Conservation (phyloP, 345 rosid genomes). For the Camelina sativa region DNA sequence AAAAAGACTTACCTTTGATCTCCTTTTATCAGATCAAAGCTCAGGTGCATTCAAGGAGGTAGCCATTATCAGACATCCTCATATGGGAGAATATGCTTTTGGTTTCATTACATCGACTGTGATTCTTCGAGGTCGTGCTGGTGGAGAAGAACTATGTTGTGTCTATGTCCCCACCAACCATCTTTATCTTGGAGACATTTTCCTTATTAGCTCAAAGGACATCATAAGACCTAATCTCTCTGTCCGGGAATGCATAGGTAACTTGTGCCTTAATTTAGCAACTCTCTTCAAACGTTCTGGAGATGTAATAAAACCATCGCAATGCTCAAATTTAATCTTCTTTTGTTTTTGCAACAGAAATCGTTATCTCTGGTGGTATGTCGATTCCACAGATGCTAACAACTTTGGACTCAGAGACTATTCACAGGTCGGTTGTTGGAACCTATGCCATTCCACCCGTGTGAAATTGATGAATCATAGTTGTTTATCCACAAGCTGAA, state of each 20-base stretch:
- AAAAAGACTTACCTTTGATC: neutral
- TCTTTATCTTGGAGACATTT: conserved; percentile 69
- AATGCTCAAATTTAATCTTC: neutral
- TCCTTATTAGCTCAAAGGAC: conserved; percentile 64
- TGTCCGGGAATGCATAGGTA: conserved; percentile 72
- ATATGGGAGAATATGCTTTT: conserved; percentile 66
- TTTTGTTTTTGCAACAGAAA: conserved; percentile 49
- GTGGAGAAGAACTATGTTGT: conserved; percentile 69
- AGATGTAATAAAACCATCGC: neutral
- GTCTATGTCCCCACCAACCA: conserved; percentile 73
- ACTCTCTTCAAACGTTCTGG: neutral
- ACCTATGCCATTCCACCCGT: conserved; percentile 51
- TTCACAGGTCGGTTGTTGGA: conserved; percentile 41
- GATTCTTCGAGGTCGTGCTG: conserved; percentile 59
- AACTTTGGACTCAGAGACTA: conserved; percentile 49
- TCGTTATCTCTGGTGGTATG: conserved; percentile 74
- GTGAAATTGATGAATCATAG: conserved; percentile 18
- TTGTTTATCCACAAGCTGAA: neutral
- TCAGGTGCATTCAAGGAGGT: conserved; percentile 81
- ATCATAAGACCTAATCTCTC: conserved; percentile 69
- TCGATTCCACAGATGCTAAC: conserved; percentile 66
- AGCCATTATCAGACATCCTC: conserved; percentile 75
- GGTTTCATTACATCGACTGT: conserved; percentile 73
- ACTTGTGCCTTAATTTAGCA: conserved; percentile 20
- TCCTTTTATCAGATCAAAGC: conserved; percentile 58